Evolutionary conservation across 2,329 filamentous ascomycete genomes (phyloP).

Genomic region (Chaetomium strumarium): DNA sequence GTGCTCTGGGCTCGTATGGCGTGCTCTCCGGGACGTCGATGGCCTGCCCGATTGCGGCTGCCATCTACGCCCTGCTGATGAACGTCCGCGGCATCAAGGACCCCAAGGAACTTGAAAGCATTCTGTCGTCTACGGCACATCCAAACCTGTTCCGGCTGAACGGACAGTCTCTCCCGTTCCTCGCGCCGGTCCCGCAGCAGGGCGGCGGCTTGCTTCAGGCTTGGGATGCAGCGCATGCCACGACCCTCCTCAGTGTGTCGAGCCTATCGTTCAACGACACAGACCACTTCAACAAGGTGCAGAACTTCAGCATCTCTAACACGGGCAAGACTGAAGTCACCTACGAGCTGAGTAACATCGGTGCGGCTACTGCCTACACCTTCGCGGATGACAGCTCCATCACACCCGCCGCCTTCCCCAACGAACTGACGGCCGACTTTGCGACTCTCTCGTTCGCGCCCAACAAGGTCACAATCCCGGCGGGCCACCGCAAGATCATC

Average conservation of each 20-base stretch:
- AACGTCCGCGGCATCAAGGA: slow-evolving; percentile 46
- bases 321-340: slow-evolving; percentile 41
- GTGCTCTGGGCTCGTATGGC: slow-evolving; percentile 37
- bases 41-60: slow-evolving; percentile 46
- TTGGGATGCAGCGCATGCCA: slow-evolving; percentile 51
- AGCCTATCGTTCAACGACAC: slow-evolving; percentile 61
- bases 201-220: slow-evolving; percentile 56
- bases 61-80: slow-evolving; percentile 48
- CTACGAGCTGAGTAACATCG: slow-evolving; percentile 46
- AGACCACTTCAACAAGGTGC: slow-evolving; percentile 44
- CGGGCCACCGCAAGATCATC: slow-evolving; percentile 39
- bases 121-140: slow-evolving; percentile 45
- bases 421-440: slow-evolving; percentile 35
- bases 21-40: slow-evolving; percentile 51
- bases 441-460: slow-evolving; percentile 39
- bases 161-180: slow-evolving; percentile 30
- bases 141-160: slow-evolving; percentile 45
- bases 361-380: slow-evolving; percentile 50
- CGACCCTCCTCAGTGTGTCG: slow-evolving; percentile 47
- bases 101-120: slow-evolving; percentile 43
- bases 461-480: slow-evolving; percentile 37
- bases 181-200: slow-evolving; percentile 55
- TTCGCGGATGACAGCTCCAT: slow-evolving; percentile 33
- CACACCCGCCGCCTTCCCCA: slow-evolving; percentile 40
- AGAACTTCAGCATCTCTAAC: slow-evolving; percentile 53